Percentiles rank a stretch among this genome's conserved stretches.
These are phyloP conservation scores for Fagopyrum homotropicum DNA, from an alignment of 148 eudicot species.

Conservation along the genomic window DNA sequence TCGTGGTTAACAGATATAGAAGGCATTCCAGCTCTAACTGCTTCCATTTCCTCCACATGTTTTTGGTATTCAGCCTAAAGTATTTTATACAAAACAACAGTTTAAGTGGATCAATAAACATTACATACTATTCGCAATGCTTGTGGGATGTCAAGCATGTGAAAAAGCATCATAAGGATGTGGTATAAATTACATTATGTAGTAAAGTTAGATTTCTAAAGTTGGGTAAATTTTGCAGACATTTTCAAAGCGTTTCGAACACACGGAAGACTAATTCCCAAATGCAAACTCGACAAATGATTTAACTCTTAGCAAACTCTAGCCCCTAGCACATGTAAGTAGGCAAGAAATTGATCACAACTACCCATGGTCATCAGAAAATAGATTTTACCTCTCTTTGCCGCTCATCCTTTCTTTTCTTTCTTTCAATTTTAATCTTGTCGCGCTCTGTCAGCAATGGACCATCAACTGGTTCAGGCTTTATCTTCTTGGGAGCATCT, in stretches of 20 bases:
- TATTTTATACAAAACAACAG: constrained; percentile 9
- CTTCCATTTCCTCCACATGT: constrained; percentile 96
- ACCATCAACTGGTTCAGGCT: constrained; percentile 86
- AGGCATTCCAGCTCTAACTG: constrained; percentile 96
- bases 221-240: background rate
- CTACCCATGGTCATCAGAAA: background rate
- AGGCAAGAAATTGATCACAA: background rate
- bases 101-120: constrained; percentile 10
- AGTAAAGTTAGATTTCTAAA: background rate
- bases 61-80: constrained; percentile 68
- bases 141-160: background rate
- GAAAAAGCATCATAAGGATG: background rate
- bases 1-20: constrained; percentile 67
- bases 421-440: constrained; percentile 84
- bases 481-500: constrained; percentile 74
- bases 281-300: background rate
- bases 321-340: background rate
- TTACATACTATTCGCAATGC: background rate
- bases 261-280: background rate
- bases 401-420: constrained; percentile 90
- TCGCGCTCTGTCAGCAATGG: constrained; percentile 92
- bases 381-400: constrained; percentile 69
- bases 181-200: background rate
- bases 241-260: background rate
- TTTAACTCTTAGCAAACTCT: background rate